phyloP scores from a whole-genome alignment of 441 rosid genomes.

The Breynia disticha region DNA sequence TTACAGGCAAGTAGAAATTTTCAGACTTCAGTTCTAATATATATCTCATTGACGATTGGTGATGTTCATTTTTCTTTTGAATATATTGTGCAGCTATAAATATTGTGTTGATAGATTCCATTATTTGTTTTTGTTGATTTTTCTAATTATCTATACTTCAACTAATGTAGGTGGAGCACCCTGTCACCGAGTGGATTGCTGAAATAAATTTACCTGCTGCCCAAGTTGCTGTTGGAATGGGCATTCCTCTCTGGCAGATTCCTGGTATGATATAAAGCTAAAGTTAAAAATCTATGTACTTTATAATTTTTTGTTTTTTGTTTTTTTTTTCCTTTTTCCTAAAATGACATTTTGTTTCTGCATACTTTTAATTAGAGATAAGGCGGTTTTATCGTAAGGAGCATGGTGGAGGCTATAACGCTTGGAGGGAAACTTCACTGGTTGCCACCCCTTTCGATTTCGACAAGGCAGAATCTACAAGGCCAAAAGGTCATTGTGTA shows the following conservation, averaged over 20 bases:
- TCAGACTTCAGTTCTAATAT: background rate
- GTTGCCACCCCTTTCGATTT: conserved; percentile 73
- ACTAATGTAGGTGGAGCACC: conserved; percentile 85
- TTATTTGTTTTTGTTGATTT: background rate
- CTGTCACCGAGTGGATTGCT: conserved; percentile 99
- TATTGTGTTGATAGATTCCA: background rate
- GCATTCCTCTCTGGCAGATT: conserved; percentile 96
- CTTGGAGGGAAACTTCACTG: conserved; percentile 84
- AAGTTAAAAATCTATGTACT: background rate
- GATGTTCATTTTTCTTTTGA: background rate
- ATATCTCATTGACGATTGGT: background rate
- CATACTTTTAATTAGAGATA: conserved; percentile 49
- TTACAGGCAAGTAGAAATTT: conserved; percentile 55
- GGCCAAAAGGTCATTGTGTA: conserved; percentile 98
- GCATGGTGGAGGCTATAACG: conserved; percentile 90
- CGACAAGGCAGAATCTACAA: conserved; percentile 77
- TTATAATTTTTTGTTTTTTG: conserved; percentile 1
- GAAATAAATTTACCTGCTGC: conserved; percentile 98
- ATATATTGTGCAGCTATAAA: background rate
- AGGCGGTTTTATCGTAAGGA: conserved; percentile 94
- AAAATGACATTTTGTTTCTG: conserved; percentile 10
- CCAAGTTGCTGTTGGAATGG: conserved; percentile 99
- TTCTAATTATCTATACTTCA: conserved; percentile 8
- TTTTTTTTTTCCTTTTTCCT: no score
- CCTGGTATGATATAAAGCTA: conserved; percentile 51